Percentiles rank a stretch among this genome's conserved stretches.
phyloP scores from a whole-genome alignment of 2,329 filamentous ascomycete species.

The Fusarium secorum region DNA sequence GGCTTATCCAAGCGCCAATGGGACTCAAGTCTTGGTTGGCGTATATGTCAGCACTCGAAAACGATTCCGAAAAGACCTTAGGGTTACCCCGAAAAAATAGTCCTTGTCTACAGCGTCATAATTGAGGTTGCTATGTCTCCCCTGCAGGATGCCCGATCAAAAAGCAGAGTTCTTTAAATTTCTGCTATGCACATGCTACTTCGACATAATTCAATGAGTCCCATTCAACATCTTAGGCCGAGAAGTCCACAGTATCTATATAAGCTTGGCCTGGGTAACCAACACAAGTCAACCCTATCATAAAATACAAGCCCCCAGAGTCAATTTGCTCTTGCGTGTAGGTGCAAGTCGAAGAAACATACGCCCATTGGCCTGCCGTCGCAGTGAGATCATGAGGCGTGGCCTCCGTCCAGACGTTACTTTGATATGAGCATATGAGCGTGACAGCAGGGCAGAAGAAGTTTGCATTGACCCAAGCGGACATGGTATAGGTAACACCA shows the following conservation, averaged over 20 bases:
- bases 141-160: no score
- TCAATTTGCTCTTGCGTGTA: background rate
- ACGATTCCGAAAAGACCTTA: background rate
- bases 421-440: background rate
- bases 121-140: no score
- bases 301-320: background rate
- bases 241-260: background rate
- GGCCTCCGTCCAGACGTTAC: no score
- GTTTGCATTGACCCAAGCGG: background rate
- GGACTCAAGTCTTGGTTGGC: background rate
- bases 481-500: background rate
- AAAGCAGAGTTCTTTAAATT: no score
- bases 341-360: background rate
- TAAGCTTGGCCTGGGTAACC: no score
- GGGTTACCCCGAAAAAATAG: background rate
- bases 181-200: no score
- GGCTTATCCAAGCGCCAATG: background rate
- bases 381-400: no score
- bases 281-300: no score
- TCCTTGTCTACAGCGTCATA: background rate
- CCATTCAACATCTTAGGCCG: background rate
- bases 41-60: background rate
- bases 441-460: rapidly evolving
- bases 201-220: no score
- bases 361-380: no score